These are phyloP conservation scores for Pisolithus microcarpus DNA, from an alignment of 768 basidiomycete genomes.

Conservation along the genomic window DNA sequence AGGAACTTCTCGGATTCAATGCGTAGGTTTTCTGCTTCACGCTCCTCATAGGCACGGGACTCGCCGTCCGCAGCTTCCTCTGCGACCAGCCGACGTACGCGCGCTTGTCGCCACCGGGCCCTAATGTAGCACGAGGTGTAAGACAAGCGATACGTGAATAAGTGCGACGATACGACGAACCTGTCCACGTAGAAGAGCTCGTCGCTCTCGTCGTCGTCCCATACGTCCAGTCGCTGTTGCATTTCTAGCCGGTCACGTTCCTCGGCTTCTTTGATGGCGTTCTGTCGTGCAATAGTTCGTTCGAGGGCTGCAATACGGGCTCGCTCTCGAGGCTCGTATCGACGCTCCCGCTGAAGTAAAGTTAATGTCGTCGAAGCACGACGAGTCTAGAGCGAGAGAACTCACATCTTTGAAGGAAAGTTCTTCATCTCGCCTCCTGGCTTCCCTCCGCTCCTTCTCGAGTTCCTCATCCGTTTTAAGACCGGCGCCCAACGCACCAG, in stretches of 20 bases:
- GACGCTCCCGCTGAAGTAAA: constrained; percentile 68
- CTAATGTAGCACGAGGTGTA: constrained; percentile 29
- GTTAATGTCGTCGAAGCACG: not conserved
- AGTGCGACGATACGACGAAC: constrained; percentile 29
- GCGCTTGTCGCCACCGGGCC: constrained; percentile 77
- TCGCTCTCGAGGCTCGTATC: constrained; percentile 89
- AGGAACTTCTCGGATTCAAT: constrained; percentile 92
- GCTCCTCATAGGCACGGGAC: constrained; percentile 74
- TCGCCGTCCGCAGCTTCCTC: constrained; percentile 84
- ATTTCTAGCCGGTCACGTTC: constrained; percentile 76
- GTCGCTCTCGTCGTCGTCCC: constrained; percentile 91
- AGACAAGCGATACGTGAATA: not conserved
- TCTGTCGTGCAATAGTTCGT: constrained; percentile 66
- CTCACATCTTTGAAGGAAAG: constrained; percentile 80
- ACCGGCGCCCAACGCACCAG: constrained; percentile 28
- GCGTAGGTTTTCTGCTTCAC: constrained; percentile 80
- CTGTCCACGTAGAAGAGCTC: constrained; percentile 91
- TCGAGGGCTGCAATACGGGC: constrained; percentile 72
- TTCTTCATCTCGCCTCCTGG: constrained; percentile 72
- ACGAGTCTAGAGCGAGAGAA: constrained; percentile 11
- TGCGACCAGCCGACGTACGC: constrained; percentile 59
- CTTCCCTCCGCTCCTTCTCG: constrained; percentile 74
- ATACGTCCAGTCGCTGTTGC: constrained; percentile 73
- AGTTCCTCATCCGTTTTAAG: constrained; percentile 83
- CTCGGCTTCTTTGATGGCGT: constrained; percentile 65